These are phyloP conservation scores for Ramularia collo-cygni DNA, from an alignment of 2,329 filamentous ascomycete species.

Conservation along the genomic window DNA sequence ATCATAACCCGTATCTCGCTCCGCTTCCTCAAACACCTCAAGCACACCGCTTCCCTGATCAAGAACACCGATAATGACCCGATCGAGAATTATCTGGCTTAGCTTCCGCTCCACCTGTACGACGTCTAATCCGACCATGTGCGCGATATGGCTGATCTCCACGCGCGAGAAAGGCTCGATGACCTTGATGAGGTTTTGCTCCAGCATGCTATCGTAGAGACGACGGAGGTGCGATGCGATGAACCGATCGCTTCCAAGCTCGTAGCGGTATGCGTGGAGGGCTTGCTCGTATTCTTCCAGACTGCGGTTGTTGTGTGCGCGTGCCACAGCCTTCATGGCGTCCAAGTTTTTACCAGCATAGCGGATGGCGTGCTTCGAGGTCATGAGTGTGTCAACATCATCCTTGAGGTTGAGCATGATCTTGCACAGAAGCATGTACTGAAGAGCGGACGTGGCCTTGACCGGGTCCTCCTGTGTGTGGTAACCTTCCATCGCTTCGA, in stretches of 20 bases:
- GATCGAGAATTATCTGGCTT: constrained; percentile 98
- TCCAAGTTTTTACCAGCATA: constrained; percentile 94
- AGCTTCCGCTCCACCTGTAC: constrained; percentile 97
- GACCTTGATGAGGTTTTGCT: constrained; percentile 99
- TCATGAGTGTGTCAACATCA: constrained; percentile 91
- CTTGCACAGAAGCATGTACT: constrained; percentile 99
- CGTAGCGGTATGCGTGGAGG: constrained; percentile 80
- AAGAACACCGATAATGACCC: constrained; percentile 94
- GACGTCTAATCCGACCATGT: constrained; percentile 94
- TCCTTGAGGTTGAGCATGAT: constrained; percentile 97
- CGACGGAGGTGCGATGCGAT: constrained; percentile 94
- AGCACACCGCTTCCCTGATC: constrained; percentile 97
- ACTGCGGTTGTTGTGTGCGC: constrained; percentile 89
- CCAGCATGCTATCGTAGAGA: constrained; percentile 95
- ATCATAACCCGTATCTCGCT: constrained; percentile 89
- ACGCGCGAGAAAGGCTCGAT: constrained; percentile 98
- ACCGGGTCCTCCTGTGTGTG: constrained; percentile 80
- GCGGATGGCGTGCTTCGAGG: constrained; percentile 92
- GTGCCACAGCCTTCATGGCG: constrained; percentile 97
- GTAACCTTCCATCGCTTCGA: constrained; percentile 96
- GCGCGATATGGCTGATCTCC: constrained; percentile 92
- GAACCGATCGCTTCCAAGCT: constrained; percentile 90
- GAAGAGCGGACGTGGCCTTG: constrained; percentile 91
- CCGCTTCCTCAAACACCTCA: constrained; percentile 93
- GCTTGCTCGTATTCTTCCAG: constrained; percentile 96